Evolutionary conservation across 305 asterid species (phyloP), one percentile per base, ranked within the genome.

Genomic region (Rubia balearica): DNA sequence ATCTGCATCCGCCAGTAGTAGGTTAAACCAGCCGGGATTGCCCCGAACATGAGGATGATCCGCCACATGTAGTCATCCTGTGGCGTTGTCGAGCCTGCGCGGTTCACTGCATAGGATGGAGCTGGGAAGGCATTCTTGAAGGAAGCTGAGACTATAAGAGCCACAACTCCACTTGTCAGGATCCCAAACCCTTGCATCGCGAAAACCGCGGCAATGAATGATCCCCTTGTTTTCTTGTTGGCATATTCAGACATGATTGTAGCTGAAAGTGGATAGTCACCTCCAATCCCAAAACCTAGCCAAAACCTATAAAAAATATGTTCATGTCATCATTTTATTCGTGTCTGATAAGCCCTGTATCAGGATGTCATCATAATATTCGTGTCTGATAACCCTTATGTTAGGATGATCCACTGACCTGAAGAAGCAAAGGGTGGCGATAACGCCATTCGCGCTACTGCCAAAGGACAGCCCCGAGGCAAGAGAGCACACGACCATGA

Each of bases 401-500:
- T 46, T 3, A 46, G 53, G 55, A 48, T 48, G 6, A 14, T 48
- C 55, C 7, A 51, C 57, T 51, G 57, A 78, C 68, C 81, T 45
- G 30, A 78, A 78, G 63, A 78, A 74, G 56, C 81, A 78, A 41
- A 78, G 81, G 24, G 81, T 78, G 22, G 68, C 67, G 38, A 74
- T 74, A 24, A 78, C 81, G 51, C 78, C 75, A 17, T 78, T 74
- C 1, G 78, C 14, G 0, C 45, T 48, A 0, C 14, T 8, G 8
- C 81, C 81, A 41, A 78, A 78, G 9, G 81, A 78, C 19, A 78
- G 71, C 1, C 81, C 78, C 0, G 81, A 78, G 61, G 75, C 75
- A 38, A 78, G 42, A 1, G 90, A 83, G 72, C 84, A 81, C 0
- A 65, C 22, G 24, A 81, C 46, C 90, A 85, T 85, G 33, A 85